Percentiles rank a stretch among this genome's conserved stretches.
phyloP scores from a whole-genome alignment of 352 stramenopile genomes.

The Pythium apleroticum region DNA sequence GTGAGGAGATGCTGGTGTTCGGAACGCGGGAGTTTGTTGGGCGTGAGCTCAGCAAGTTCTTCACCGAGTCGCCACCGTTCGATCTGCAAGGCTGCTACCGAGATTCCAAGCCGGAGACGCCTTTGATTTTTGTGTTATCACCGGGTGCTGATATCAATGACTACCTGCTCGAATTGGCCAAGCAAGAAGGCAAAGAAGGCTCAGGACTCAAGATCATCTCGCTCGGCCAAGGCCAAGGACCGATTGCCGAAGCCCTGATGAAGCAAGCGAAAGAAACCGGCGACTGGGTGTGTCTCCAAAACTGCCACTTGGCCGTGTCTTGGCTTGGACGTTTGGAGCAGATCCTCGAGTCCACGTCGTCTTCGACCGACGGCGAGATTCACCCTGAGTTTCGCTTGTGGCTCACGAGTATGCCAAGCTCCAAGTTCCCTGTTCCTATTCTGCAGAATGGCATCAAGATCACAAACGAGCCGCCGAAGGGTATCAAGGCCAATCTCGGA shows the following conservation, averaged over 20 bases:
- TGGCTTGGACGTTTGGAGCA: slow-evolving; percentile 90
- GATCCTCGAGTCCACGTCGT: slow-evolving; percentile 72
- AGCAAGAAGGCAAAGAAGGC: slow-evolving; percentile 88
- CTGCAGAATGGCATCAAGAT: slow-evolving; percentile 96
- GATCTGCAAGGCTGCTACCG: slow-evolving; percentile 90
- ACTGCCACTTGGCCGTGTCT: slow-evolving; percentile 92
- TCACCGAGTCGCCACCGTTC: slow-evolving; percentile 91
- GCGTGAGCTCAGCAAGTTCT: slow-evolving; percentile 73
- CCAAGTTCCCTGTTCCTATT: slow-evolving; percentile 91
- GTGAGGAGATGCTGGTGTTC: slow-evolving; percentile 91
- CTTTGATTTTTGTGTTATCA: slow-evolving; percentile 93
- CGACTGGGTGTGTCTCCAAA: slow-evolving; percentile 95
- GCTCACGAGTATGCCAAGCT: slow-evolving; percentile 92
- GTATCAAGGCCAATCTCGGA: slow-evolving; percentile 91
- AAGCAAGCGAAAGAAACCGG: slow-evolving; percentile 87
- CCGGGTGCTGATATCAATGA: slow-evolving; percentile 93
- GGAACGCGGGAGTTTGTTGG: slow-evolving; percentile 85
- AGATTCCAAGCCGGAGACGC: slow-evolving; percentile 91
- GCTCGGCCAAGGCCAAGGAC: slow-evolving; percentile 92
- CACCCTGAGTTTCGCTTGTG: slow-evolving; percentile 92
- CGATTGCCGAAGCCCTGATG: slow-evolving; percentile 91
- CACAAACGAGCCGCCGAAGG: slow-evolving; percentile 93
- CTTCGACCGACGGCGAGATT: slow-evolving; percentile 50
- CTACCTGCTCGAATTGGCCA: slow-evolving; percentile 90
- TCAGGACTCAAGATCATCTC: slow-evolving; percentile 91